Base-by-base conservation (phyloP, 352 stramenopile genomes). In the Achlya hypogyna region DNA sequence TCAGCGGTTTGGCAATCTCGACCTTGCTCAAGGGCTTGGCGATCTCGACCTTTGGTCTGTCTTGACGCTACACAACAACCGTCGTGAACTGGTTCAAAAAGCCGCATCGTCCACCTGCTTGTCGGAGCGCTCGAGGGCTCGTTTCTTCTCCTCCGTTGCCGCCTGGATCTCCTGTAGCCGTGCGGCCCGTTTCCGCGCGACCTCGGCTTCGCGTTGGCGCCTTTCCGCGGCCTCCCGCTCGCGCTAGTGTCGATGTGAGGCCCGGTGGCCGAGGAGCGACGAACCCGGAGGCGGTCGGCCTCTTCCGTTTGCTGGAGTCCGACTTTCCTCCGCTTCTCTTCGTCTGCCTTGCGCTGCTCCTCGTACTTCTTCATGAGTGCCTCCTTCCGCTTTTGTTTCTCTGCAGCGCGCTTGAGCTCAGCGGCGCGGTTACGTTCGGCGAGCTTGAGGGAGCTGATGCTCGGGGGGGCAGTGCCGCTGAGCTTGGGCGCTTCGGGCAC, bases 361-460 rank as follows among this genome's bases (percentile, higher is more conserved):
- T 89, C 84, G 53, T 89, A 82, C 52, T 77, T 87, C 66, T 82
- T 84, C 62, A 78, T 78, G 51, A 90, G 65, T 10, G 79, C 79
- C 27, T 87, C 77, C 62, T 86, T 86, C 9, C 80, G 76, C 40
- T 80, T 81, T 53, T 75, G 66, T 51, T 88, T 87, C 49, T 90
- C 82, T 9, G 80, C 23, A 27, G 66, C 74, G 63, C 84, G 88
- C 72, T 87, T 88, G 69, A 89, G 76, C 70, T 94, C 85, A 8
- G 74, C 63, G 38, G 87, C 51, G 0, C 81, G 78, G 14, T 75
- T 85, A 40, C 75, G 84, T 69, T 92, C 83, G 0, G 83, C 83
- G 56, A 88, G 31, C 52, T 91, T 92, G 25, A 94, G 69, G 0
- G 86, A 74, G 53, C 78, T 90, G 5, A 94, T 77, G 28, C 80